Evolutionary conservation across 179 eudicot genomes (phyloP).

Genomic region (Vitellaria paradoxa): DNA sequence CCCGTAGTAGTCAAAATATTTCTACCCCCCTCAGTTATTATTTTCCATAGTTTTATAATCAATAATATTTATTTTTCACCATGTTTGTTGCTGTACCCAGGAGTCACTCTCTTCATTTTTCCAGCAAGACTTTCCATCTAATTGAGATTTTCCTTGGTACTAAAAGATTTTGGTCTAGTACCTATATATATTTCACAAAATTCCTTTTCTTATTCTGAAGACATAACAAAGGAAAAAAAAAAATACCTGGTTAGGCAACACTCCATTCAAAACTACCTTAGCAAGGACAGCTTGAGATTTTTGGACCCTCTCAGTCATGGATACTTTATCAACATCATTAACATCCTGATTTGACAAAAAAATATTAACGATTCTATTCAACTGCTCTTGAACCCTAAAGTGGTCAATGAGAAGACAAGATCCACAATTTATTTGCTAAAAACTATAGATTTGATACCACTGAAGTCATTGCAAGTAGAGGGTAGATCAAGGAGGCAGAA

Average conservation of each 20-base stretch:
- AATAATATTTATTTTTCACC: neutral
- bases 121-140: neutral
- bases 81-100: neutral
- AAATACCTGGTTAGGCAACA: conserved; percentile 42
- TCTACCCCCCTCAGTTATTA: neutral
- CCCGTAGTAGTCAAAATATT: neutral
- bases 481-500: too few relatives aligned
- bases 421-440: neutral
- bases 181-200: neutral
- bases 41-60: neutral
- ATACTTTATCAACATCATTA: conserved; percentile 39
- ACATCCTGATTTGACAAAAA: conserved; percentile 32
- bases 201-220: conserved; percentile 5
- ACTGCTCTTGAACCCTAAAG: neutral
- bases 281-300: conserved; percentile 48
- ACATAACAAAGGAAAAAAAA: neutral
- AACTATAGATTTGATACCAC: neutral
- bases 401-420: neutral
- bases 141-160: too few relatives aligned
- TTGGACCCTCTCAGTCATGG: conserved; percentile 39
- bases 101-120: neutral
- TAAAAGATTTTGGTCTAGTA: too few relatives aligned
- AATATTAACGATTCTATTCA: neutral
- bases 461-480: too few relatives aligned
- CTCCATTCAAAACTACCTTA: conserved; percentile 42